Conservation (phyloP, 2,329 filamentous ascomycete species). For the Pseudocercospora eumusae region DNA sequence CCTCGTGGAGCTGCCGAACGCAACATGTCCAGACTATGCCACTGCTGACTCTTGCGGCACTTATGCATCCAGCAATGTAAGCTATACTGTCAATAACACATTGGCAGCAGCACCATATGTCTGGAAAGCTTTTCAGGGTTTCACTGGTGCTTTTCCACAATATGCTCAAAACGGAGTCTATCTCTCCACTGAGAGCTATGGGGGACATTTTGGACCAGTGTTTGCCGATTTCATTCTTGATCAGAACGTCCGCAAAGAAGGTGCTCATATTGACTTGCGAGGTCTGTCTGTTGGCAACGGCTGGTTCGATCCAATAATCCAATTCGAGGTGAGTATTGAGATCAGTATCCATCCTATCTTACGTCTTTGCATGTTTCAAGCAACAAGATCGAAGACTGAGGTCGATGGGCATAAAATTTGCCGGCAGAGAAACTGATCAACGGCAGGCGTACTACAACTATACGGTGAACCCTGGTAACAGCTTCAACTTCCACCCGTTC, state of each 20-base stretch:
- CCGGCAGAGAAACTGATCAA: background rate
- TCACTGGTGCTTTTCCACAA: conserved; percentile 59
- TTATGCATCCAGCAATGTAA: conserved; percentile 54
- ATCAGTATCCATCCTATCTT: background rate
- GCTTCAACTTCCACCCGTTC: conserved; percentile 56
- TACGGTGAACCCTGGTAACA: conserved; percentile 57
- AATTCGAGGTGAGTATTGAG: conserved; percentile 42
- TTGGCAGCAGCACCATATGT: conserved; percentile 57
- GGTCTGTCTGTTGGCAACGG: conserved; percentile 52
- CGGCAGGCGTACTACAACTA: conserved; percentile 59
- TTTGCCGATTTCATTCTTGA: conserved; percentile 34
- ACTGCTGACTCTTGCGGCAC: conserved; percentile 52
- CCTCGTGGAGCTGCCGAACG: conserved; percentile 41
- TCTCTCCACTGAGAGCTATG: conserved; percentile 36
- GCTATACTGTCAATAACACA: conserved; percentile 57
- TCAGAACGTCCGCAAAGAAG: conserved; percentile 39
- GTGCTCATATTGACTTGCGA: conserved; percentile 35
- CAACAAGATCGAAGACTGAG: background rate
- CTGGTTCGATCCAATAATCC: conserved; percentile 58
- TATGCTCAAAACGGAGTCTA: conserved; percentile 32
- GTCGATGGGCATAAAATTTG: background rate
- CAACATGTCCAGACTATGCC: conserved; percentile 26
- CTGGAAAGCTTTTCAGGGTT: conserved; percentile 63
- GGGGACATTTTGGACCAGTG: conserved; percentile 34
- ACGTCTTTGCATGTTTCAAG: background rate